Base-by-base conservation (phyloP, 352 stramenopile genomes). In the Phytophthora ohioensis region DNA sequence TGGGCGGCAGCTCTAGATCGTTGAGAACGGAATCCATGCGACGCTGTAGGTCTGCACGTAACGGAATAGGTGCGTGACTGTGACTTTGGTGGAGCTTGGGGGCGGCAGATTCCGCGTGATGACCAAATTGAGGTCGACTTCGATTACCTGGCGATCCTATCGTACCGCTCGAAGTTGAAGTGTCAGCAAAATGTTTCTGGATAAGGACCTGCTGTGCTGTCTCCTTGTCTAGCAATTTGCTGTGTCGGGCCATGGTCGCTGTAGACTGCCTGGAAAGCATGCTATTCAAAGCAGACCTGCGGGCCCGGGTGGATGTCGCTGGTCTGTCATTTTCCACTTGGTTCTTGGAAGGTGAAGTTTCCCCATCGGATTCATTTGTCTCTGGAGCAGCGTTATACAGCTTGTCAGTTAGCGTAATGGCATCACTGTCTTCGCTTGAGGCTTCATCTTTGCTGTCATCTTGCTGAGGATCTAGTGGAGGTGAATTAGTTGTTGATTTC, bases 11-110 rank as follows among this genome's bases (percentile, higher is more conserved):
- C 34, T 73, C 67, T 8, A 93, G 67, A 2, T 63, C 66, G 6
- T 69, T 77, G 9, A 93, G 56, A 13, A 90, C 82, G 0, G 55
- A 63, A 57, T 91, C 84, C 80, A 93, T 89, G 0, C 85, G 79
- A 31, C 68, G 70, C 46, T 93, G 85, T 11, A 91, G 64, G 58
- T 93, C 82, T 11, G 79, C 61, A 39, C 84, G 84, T 11, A 91
- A 48, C 9, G 81, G 84, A 13, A 91, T 39, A 15, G 81, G 81
- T 7, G 73, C 79, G 7, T 81, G 70, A 45, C 74, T 86, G 27
- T 71, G 48, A 32, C 31, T 71, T 47, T 48, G 61, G 35, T 63
- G 27, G 11, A 45, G 7, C 6, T 74, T 39, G 0, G 42, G 6
- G 10, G 7, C 54, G 17, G 38, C n/a, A 45, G 46, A 52, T 35